Base-by-base conservation (phyloP, 805 yeast genomes). In the Wickerhamiella domercqiae region DNA sequence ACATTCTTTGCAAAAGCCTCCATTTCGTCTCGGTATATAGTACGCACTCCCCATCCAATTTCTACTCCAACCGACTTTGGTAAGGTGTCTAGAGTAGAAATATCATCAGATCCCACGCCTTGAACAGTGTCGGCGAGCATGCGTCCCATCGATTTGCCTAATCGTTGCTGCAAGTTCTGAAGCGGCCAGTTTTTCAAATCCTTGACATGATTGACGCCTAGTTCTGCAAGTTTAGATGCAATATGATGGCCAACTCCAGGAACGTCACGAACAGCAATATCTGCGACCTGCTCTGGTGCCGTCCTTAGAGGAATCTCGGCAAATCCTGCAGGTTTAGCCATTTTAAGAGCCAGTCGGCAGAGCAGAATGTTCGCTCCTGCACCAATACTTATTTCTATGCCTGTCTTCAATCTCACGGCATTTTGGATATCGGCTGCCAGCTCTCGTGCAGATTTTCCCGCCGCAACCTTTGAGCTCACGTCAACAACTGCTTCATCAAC, bases 401-500 rank as follows among this genome's bases (percentile, higher is more conserved):
- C 56, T 0, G 82, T 78, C 0, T 51, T 41, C 4, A 20, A 16
- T 5, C 35, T 18, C 3, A 46, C 29, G 3, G n/a, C 60, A 3
- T 52, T 46, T 1, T 44, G 42, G 20, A 54, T 60, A 17, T n/a
- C 13, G 18, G 21, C 9, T 5, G 33, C 33, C 9, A 56, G 43
- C 9, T 24, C 26, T n/a, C n/a, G n/a, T 9, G 26, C 26, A 24
- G 26, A 24, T 7, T 38, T 39, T 26, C 52, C 57, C 19, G 41
- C 39, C 29, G 33, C 31, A 3, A 46, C 43, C 2, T 44, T 31
- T 0, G 66, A 48, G 0, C 75, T 59, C 1, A 77, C 64, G 47
- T 82, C 93, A 7, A 82, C 52, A n/a, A 90, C 59, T 0, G 84
- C 94, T 52, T 90, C 98, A 55, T 90, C 97, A 3, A 90, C 75